Evolutionary conservation across 176 grass and related monocot species (phyloP).

Genomic region (Zoysia pacifica): DNA sequence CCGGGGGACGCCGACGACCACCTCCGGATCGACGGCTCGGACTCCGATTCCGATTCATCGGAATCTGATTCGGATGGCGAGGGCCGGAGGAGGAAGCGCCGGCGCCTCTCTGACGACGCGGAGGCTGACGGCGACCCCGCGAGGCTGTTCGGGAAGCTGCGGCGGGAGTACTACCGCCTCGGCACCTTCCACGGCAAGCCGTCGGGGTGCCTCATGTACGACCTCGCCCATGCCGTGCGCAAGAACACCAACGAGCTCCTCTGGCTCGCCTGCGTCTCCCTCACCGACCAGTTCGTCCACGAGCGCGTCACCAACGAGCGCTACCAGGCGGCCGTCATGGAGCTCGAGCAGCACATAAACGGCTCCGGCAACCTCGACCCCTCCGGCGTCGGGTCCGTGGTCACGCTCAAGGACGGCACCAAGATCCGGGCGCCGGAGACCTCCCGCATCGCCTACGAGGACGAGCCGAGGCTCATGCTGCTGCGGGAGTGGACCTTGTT

Average conservation of each 20-base stretch:
- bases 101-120: conserved; percentile 30
- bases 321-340: conserved; percentile 79
- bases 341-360: conserved; percentile 93
- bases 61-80: conserved; percentile 49
- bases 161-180: conserved; percentile 77
- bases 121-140: conserved; percentile 56
- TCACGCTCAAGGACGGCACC: conserved; percentile 87
- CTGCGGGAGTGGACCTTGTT: conserved; percentile 81
- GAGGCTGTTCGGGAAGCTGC: conserved; percentile 61
- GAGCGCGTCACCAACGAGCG: conserved; percentile 90
- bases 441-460: conserved; percentile 86
- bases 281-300: conserved; percentile 92
- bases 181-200: conserved; percentile 91
- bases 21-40: conserved; percentile 12
- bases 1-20: conserved; percentile 44
- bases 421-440: conserved; percentile 75
- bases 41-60: conserved; percentile 49
- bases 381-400: conserved; percentile 41
- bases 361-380: conserved; percentile 66
- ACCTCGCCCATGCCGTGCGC: conserved; percentile 69
- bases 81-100: conserved; percentile 52
- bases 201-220: conserved; percentile 86
- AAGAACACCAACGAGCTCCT: conserved; percentile 88
- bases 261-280: conserved; percentile 84
- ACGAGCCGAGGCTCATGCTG: conserved; percentile 82